phyloP scores from a whole-genome alignment of 1,284 basidiomycete genomes.

The Cutaneotrichosporon daszewskae region DNA sequence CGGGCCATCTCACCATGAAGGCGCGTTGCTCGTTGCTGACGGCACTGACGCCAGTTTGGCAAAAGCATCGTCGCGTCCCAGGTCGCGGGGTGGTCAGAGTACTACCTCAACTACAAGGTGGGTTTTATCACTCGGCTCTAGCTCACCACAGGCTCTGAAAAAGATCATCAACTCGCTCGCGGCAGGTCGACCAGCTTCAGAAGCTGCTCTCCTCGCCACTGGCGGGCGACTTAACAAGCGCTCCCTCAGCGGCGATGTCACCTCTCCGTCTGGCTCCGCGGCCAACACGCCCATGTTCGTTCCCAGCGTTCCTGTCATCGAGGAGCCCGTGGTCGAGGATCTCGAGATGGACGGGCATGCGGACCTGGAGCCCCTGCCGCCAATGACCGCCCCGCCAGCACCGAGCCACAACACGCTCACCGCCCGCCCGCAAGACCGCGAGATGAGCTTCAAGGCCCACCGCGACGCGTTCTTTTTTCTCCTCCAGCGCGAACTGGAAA shows the following conservation, averaged over 20 bases:
- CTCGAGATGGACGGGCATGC: neutral
- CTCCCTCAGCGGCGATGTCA: conserved; percentile 3
- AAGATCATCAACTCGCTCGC: conserved; percentile 95
- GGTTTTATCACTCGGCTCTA: conserved; percentile 5
- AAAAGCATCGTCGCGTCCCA: conserved; percentile 97
- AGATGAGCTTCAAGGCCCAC: conserved; percentile 73
- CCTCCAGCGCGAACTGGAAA: conserved; percentile 94
- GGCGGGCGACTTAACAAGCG: conserved; percentile 67
- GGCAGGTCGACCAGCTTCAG: conserved; percentile 76
- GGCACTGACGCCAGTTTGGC: conserved; percentile 73
- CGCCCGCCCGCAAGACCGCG: conserved; percentile 21
- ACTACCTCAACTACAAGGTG: conserved; percentile 95
- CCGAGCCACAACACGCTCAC: conserved; percentile 22
- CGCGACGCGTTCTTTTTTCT: conserved; percentile 99
- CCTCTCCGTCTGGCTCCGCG: conserved; percentile 7
- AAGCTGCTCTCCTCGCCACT: conserved; percentile 78
- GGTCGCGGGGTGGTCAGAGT: conserved; percentile 92
- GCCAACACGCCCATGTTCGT: conserved; percentile 10
- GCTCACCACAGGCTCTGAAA: conserved; percentile 34
- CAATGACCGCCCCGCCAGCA: conserved; percentile 40
- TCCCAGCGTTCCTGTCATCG: neutral
- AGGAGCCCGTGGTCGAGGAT: neutral
- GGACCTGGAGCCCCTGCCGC: conserved; percentile 45
- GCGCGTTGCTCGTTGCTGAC: no score
- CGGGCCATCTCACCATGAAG: no score